These are phyloP conservation scores for Rhizomucor miehei DNA, from an alignment of 371 early-diverging fungal genomes.

Conservation along the genomic window DNA sequence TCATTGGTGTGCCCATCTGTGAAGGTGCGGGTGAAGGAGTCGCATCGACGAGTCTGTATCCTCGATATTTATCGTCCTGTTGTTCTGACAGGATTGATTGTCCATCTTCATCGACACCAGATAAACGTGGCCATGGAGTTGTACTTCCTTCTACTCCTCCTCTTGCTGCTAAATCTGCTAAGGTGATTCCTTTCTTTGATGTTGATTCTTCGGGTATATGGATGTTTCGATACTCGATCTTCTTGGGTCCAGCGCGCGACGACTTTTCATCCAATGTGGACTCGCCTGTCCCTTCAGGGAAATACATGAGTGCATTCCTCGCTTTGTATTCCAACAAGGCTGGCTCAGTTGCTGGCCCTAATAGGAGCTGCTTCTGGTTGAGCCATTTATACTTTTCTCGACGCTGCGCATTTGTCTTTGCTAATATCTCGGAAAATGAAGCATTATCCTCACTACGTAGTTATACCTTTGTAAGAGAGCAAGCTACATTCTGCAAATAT, in stretches of 20 bases:
- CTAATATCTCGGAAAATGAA: slow-evolving; percentile 68
- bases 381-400: slow-evolving; percentile 68
- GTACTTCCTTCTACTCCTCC: background rate
- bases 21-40: slow-evolving; percentile 68
- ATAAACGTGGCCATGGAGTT: slow-evolving; percentile 4
- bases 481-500: background rate
- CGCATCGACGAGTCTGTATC: slow-evolving; percentile 63
- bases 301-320: slow-evolving; percentile 67
- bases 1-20: slow-evolving; percentile 47
- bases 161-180: slow-evolving; percentile 4
- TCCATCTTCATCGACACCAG: slow-evolving; percentile 3
- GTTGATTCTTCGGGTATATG: slow-evolving; percentile 21
- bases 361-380: slow-evolving; percentile 52
- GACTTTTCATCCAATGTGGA: slow-evolving; percentile 33
- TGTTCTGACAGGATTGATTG: background rate
- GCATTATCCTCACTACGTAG: slow-evolving; percentile 76
- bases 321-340: slow-evolving; percentile 58
- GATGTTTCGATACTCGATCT: slow-evolving; percentile 54
- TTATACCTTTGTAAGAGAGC: background rate
- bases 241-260: slow-evolving; percentile 48
- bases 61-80: slow-evolving; percentile 22
- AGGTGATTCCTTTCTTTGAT: background rate
- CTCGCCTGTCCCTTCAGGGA: slow-evolving; percentile 45
- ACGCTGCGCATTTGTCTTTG: slow-evolving; percentile 57
- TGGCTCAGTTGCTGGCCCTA: slow-evolving; percentile 10